Evolutionary conservation across 2,329 filamentous ascomycete genomes (phyloP).

Genomic region (Rutstroemia sp.): DNA sequence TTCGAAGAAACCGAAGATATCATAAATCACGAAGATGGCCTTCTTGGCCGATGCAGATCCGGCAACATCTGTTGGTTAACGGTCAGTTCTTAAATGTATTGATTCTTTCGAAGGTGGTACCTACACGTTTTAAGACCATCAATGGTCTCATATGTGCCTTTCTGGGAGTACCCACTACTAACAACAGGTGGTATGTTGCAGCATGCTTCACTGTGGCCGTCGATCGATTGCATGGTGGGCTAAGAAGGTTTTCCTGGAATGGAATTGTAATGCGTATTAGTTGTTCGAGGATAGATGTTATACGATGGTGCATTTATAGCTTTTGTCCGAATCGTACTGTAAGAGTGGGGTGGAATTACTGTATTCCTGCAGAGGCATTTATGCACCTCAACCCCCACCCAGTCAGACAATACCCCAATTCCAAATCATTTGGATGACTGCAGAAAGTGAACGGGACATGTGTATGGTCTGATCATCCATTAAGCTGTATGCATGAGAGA

Average conservation of each 20-base stretch:
- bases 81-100: neutral
- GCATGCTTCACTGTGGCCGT: conserved; percentile 46
- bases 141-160: conserved; percentile 49
- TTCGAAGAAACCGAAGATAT: conserved; percentile 64
- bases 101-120: conserved; percentile 6
- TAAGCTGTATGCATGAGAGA: too few species aligned
- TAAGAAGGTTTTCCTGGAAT: neutral
- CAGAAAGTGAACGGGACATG: too few species aligned
- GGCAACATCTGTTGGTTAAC: conserved; percentile 32
- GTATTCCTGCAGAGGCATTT: too few species aligned
- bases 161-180: conserved; percentile 43
- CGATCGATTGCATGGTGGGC: conserved; percentile 12
- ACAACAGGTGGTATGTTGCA: conserved; percentile 52
- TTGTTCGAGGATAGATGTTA: neutral
- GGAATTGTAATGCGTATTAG: neutral
- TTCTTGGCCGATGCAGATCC: conserved; percentile 41
- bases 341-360: neutral
- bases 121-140: conserved; percentile 46
- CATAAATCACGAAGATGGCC: conserved; percentile 51
- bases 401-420: too few species aligned
- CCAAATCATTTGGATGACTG: too few species aligned
- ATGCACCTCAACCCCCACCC: too few species aligned
- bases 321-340: neutral
- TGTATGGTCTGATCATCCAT: too few species aligned
- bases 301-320: too few species aligned